Evolutionary conservation across 306 rosid species (phyloP).

Genomic region (Echinosophora koreensis): DNA sequence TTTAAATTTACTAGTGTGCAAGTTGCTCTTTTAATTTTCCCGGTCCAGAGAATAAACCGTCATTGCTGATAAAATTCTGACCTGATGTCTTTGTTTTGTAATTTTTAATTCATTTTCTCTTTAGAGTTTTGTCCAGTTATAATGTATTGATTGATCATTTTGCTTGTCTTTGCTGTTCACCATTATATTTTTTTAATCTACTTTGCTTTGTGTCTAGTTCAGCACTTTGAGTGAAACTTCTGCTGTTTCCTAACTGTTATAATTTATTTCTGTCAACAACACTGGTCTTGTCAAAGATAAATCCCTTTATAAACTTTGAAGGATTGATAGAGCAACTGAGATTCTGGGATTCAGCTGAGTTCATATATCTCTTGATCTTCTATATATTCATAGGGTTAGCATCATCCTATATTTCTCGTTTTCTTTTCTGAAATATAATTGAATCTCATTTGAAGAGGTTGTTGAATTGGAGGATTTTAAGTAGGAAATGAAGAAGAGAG

Average conservation of each 20-base stretch:
- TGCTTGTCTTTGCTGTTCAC: background rate
- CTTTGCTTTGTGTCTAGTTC: background rate
- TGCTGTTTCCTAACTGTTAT: background rate
- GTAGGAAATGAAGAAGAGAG: no score
- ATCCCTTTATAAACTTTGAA: background rate
- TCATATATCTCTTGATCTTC: no score
- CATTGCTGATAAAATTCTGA: conserved; percentile 3
- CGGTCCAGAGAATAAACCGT: background rate
- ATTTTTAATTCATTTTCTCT: background rate
- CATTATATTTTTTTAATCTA: background rate
- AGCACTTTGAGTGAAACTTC: background rate
- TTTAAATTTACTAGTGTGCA: background rate
- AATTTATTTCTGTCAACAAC: background rate
- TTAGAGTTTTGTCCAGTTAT: background rate
- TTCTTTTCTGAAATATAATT: no score
- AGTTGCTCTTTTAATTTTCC: conserved; percentile 10
- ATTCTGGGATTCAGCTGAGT: no score
- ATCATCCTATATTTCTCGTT: no score
- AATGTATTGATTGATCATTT: background rate
- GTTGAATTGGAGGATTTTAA: no score
- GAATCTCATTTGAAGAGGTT: no score
- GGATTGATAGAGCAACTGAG: background rate
- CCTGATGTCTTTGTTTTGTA: background rate
- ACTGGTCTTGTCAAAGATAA: background rate
- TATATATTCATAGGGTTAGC: no score